A percentile compares a stretch with the other conserved stretches of the same genome.
phyloP scores from a whole-genome alignment of 352 stramenopile genomes.

The Phytophthora chlamydospora region DNA sequence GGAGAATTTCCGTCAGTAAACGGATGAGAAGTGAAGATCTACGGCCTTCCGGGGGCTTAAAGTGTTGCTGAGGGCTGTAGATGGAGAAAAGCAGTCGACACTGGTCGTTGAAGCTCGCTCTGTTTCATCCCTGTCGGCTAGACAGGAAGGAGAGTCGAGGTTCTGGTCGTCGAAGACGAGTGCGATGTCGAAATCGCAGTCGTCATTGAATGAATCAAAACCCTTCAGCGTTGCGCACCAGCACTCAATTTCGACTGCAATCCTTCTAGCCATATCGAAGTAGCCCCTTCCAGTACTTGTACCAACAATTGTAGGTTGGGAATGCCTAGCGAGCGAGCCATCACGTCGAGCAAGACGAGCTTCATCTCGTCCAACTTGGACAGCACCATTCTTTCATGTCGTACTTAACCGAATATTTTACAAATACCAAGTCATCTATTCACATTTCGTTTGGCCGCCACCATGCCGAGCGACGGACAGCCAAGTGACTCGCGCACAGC shows the following conservation, averaged over 20 bases:
- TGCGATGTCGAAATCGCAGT: slow-evolving; percentile 12
- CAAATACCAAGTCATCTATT: slow-evolving; percentile 3
- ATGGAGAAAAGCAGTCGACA: not conserved
- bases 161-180: slow-evolving; percentile 1
- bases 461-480: not conserved
- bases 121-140: not conserved
- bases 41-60: not conserved
- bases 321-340: too few relatives aligned
- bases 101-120: not conserved
- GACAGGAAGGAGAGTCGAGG: not conserved
- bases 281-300: too few relatives aligned
- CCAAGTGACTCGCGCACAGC: slow-evolving; percentile 16
- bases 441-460: slow-evolving; percentile 1
- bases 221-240: slow-evolving; percentile 2
- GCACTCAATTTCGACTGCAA: not conserved
- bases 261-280: too few relatives aligned
- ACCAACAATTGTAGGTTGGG: too few relatives aligned
- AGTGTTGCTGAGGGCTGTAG: slow-evolving; percentile 1
- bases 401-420: slow-evolving; percentile 24
- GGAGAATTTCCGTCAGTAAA: slow-evolving; percentile 68
- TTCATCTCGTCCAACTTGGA: too few relatives aligned
- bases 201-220: slow-evolving; percentile 5
- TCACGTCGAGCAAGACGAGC: too few relatives aligned
- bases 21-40: slow-evolving; percentile 4
- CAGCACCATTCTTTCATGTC: not conserved